Evolutionary conservation across 169 alveolate genomes (phyloP).

Genomic region (Perkinsus olseni): DNA sequence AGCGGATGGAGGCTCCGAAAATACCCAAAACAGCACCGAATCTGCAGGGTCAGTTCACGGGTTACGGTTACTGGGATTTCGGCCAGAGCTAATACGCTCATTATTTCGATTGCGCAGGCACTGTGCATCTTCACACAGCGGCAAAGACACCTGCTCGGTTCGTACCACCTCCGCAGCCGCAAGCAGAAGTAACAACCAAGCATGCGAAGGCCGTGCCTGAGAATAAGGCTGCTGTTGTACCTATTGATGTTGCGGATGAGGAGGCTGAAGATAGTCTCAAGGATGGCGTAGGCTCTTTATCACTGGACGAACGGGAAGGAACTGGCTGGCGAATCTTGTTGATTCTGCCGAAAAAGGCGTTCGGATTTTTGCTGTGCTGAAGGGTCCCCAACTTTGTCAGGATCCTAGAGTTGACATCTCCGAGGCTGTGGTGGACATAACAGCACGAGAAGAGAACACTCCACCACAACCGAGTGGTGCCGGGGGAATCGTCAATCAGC

Average conservation of each 20-base stretch:
- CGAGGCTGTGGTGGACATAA: not conserved
- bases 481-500: not conserved
- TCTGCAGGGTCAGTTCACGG: not conserved
- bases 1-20: not conserved
- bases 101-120: too few relatives aligned
- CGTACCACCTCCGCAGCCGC: not conserved
- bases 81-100: too few relatives aligned
- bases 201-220: not conserved
- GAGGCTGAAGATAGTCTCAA: not conserved
- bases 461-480: not conserved
- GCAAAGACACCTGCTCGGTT: not conserved
- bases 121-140: not conserved
- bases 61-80: too few relatives aligned
- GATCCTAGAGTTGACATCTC: not conserved
- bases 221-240: not conserved
- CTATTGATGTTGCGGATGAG: not conserved
- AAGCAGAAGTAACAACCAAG: not conserved
- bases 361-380: too few relatives aligned
- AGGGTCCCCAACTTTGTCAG: not conserved
- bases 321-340: too few relatives aligned
- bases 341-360: too few relatives aligned
- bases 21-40: not conserved
- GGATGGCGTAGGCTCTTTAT: not conserved
- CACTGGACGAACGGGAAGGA: too few relatives aligned
- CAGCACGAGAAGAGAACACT: not conserved